phyloP scores from a whole-genome alignment of 176 grass and related monocot genomes.

The Rhipidocladum racemiflorum region DNA sequence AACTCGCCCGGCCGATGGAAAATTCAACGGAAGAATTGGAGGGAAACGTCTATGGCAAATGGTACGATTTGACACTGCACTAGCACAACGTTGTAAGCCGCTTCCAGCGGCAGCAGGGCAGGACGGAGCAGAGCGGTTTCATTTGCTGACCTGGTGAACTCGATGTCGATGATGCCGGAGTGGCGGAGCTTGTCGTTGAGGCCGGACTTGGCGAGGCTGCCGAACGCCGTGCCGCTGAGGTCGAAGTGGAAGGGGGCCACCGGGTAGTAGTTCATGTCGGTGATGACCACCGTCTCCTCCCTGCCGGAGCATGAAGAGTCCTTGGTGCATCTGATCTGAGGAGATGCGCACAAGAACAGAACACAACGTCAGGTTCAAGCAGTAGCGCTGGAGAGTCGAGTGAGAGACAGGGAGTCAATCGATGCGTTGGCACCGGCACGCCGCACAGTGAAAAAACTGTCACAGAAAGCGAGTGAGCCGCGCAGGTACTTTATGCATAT shows the following conservation, averaged over 20 bases:
- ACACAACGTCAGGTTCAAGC: neutral
- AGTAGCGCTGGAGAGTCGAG: neutral
- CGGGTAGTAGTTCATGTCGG: slow-evolving; percentile 80
- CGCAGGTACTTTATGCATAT: neutral
- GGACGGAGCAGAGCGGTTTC: neutral
- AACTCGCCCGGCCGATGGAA: neutral
- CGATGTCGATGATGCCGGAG: slow-evolving; percentile 79
- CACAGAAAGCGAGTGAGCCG: slow-evolving; percentile 2
- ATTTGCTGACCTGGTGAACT: slow-evolving; percentile 55
- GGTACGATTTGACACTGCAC: neutral
- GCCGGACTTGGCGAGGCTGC: slow-evolving; percentile 60
- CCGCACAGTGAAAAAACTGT: slow-evolving; percentile 2
- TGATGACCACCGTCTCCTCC: slow-evolving; percentile 63
- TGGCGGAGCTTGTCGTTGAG: slow-evolving; percentile 70
- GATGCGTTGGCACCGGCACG: slow-evolving; percentile 15
- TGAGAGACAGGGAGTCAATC: neutral
- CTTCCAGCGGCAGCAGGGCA: neutral
- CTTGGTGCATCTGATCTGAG: slow-evolving; percentile 55
- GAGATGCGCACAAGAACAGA: neutral
- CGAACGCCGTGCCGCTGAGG: slow-evolving; percentile 82
- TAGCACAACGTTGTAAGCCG: neutral
- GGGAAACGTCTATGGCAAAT: neutral
- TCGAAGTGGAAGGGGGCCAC: slow-evolving; percentile 69
- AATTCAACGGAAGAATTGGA: neutral
- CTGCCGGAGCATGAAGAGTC: slow-evolving; percentile 52